Evolutionary conservation across 495 filamentous ascomycete species (phyloP).

Genomic region (Penicillium paxilli): DNA sequence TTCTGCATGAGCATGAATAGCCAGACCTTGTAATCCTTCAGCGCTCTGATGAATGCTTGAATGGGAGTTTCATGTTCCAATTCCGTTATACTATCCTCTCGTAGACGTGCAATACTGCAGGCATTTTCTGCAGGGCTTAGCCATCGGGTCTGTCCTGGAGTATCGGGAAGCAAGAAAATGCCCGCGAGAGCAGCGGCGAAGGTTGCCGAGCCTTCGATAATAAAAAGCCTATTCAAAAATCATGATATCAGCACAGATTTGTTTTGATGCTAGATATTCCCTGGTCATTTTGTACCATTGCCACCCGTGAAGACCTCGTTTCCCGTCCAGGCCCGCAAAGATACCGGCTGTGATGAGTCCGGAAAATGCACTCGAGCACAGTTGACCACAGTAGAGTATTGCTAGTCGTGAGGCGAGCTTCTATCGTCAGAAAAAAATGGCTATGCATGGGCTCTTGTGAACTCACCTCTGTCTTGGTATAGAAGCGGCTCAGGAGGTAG

Average conservation of each 20-base stretch:
- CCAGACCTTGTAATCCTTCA: slow-evolving; percentile 39
- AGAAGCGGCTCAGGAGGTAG: slow-evolving; percentile 46
- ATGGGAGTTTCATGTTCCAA: slow-evolving; percentile 15
- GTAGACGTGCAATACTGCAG: slow-evolving; percentile 8
- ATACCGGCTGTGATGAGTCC: slow-evolving; percentile 48
- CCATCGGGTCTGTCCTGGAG: slow-evolving; percentile 37
- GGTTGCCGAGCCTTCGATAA: slow-evolving; percentile 66
- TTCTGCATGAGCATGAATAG: slow-evolving; percentile 29
- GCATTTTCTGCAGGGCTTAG: slow-evolving; percentile 11
- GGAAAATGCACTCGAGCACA: slow-evolving; percentile 44
- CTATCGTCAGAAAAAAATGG: no score
- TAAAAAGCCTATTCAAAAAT: no score
- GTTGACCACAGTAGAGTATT: slow-evolving; percentile 44
- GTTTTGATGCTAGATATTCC: no score
- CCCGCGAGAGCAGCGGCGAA: slow-evolving; percentile 62
- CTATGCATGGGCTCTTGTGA: no score
- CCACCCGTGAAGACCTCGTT: slow-evolving; percentile 67
- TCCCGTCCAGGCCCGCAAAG: slow-evolving; percentile 20
- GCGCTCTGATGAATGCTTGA: slow-evolving; percentile 15
- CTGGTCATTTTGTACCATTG: no score
- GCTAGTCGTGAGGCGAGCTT: slow-evolving; percentile 45
- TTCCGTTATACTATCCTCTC: neutral
- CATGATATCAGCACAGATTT: no score
- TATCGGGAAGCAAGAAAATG: slow-evolving; percentile 73
- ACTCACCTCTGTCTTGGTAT: no score